These are phyloP conservation scores for Paecilomyces niveus DNA, from an alignment of 2,329 filamentous ascomycete genomes.

Conservation along the genomic window DNA sequence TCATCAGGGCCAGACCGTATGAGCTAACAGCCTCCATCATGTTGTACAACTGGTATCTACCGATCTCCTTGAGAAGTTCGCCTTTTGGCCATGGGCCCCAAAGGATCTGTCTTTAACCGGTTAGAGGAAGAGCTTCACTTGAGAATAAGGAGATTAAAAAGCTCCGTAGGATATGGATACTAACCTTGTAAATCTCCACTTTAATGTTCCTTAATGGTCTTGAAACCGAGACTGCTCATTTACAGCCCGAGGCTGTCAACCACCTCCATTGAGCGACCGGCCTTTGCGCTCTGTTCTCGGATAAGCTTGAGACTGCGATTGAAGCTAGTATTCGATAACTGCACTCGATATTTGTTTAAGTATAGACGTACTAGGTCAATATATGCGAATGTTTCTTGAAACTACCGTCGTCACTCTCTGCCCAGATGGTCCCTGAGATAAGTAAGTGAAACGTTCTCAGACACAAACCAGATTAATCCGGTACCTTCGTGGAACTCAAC, in stretches of 20 bases:
- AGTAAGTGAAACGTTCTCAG: neutral
- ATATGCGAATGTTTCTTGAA: neutral
- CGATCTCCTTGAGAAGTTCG: constrained; percentile 5
- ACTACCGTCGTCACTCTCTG: neutral
- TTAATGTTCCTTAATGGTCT: constrained; percentile 3
- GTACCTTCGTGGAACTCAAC: neutral
- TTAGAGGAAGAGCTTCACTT: neutral
- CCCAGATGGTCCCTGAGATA: neutral
- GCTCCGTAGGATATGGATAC: neutral
- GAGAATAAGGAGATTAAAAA: neutral
- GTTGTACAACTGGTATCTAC: neutral
- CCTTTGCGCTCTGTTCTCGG: constrained; percentile 1
- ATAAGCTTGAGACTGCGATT: neutral
- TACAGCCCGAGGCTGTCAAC: constrained; percentile 4
- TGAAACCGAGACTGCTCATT: constrained; percentile 6
- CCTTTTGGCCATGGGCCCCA: constrained; percentile 9
- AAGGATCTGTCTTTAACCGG: constrained; percentile 1
- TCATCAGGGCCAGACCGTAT: constrained; percentile 4
- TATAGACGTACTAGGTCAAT: neutral
- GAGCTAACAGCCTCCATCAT: constrained; percentile 3
- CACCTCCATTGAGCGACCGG: constrained; percentile 3
- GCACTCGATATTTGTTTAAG: neutral
- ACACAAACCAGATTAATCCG: neutral
- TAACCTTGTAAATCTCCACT: constrained; percentile 2
- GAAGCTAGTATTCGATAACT: neutral